These are phyloP conservation scores for Hyaloscypha hepaticicola DNA, from an alignment of 495 filamentous ascomycete genomes.

Conservation along the genomic window DNA sequence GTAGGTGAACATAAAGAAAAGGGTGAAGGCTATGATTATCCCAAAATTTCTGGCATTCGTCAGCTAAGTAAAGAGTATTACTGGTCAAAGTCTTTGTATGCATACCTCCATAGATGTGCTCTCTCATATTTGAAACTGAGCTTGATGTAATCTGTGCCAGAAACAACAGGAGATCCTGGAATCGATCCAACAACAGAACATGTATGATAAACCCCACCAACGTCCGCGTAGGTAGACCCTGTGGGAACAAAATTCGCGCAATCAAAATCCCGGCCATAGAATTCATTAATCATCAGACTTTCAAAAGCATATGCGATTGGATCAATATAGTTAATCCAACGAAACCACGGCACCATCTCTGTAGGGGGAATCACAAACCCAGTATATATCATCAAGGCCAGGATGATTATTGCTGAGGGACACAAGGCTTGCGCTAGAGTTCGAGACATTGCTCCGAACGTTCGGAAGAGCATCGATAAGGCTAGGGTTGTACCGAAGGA, in stretches of 20 bases:
- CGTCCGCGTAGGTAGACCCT: background rate
- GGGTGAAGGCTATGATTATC: constrained; percentile 64
- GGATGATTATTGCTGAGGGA: constrained; percentile 77
- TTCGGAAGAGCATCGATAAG: constrained; percentile 82
- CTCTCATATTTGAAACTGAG: constrained; percentile 57
- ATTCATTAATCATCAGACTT: constrained; percentile 83
- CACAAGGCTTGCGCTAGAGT: constrained; percentile 83
- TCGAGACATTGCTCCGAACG: constrained; percentile 75
- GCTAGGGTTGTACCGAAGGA: constrained; percentile 62
- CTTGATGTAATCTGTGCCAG: constrained; percentile 66
- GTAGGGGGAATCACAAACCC: constrained; percentile 76
- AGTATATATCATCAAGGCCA: constrained; percentile 82
- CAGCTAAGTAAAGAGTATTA: background rate
- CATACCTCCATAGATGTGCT: constrained; percentile 42
- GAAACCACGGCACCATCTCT: constrained; percentile 75
- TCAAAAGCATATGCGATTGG: constrained; percentile 88
- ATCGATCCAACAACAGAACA: constrained; percentile 59
- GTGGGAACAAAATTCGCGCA: constrained; percentile 65
- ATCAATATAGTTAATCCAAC: constrained; percentile 86
- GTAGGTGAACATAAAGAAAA: constrained; percentile 58
- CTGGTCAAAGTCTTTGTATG: background rate
- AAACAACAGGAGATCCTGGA: constrained; percentile 52
- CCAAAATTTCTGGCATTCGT: constrained; percentile 52
- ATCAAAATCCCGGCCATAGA: constrained; percentile 49
- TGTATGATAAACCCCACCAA: constrained; percentile 44